phyloP scores from a whole-genome alignment of 805 yeast species.

The Candida parachauliodes region DNA sequence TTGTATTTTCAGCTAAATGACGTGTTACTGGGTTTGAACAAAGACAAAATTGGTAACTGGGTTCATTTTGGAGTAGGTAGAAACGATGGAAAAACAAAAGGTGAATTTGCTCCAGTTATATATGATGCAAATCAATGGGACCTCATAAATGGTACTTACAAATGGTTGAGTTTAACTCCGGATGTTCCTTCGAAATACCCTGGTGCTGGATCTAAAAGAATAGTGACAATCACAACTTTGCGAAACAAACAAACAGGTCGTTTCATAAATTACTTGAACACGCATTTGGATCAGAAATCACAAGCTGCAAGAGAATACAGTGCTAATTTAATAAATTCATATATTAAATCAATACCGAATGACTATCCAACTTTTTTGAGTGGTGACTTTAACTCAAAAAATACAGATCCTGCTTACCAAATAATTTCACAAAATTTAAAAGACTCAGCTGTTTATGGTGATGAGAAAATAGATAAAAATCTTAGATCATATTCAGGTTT shows the following conservation, averaged over 20 bases:
- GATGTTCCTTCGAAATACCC: constrained; percentile 36
- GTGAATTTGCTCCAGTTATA: constrained; percentile 28
- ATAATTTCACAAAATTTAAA: constrained; percentile 17
- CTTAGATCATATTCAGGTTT: constrained; percentile 23
- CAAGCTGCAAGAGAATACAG: constrained; percentile 35
- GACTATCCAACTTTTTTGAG: constrained; percentile 25
- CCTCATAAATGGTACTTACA: constrained; percentile 17
- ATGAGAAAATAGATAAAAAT: constrained; percentile 12
- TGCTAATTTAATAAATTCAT: constrained; percentile 41
- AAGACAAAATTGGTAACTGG: constrained; percentile 15
- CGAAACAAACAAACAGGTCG: constrained; percentile 18
- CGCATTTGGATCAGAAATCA: constrained; percentile 40
- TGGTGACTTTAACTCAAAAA: constrained; percentile 54
- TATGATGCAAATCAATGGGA: constrained; percentile 22
- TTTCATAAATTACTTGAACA: constrained; percentile 30
- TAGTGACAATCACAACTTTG: constrained; percentile 32
- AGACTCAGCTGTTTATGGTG: constrained; percentile 18
- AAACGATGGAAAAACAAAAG: constrained; percentile 24
- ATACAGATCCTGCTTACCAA: constrained; percentile 19
- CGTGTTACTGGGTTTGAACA: constrained; percentile 21
- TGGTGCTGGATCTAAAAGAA: constrained; percentile 44
- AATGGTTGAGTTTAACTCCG: constrained; percentile 27
- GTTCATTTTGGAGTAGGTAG: constrained; percentile 28
- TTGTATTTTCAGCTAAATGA: constrained; percentile 33
- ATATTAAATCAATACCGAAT: constrained; percentile 24